Base-by-base conservation (phyloP, 176 grass and related monocot species). In the Paspalum notatum region DNA sequence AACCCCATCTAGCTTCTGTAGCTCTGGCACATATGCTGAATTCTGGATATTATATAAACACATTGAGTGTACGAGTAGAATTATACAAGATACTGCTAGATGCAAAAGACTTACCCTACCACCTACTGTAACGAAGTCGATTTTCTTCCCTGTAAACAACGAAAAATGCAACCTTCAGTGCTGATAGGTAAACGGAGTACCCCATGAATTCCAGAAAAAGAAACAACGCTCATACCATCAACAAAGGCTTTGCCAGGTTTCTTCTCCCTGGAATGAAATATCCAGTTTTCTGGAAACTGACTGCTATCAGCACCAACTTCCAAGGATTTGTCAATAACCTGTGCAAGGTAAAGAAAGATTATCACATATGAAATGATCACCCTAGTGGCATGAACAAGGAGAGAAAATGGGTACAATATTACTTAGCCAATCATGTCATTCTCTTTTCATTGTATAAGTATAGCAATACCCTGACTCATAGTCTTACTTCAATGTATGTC, bases 261-360 rank as follows among this genome's bases (percentile, higher is more conserved):
- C 80, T 90, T 91, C 54, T 91, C 89, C 48, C 89, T 79, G 10
- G 57, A 87, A 85, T 84, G 81, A 61, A 84, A 85, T 54, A 84
- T 91, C 89, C 81, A 81, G 26, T 85, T 68, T 68, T 81, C 56
- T 40, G 85, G 85, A 66, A 67, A 87, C 71, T 78, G 77, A 54
- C 44, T 85, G 57, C 89, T 85, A 32, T 78, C 85, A 68, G 81
- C 82, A 77, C 85, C 82, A 74, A 91, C 84, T 85, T 85, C 82
- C 3, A 85, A 48, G 50, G 85, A 79, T 11, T 68, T 85, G 5
- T 91, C 82, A 78, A 87, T 87, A 46, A 91, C 89, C 81, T 87
- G 76, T 27, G 51, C 18, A 75, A 59, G n/a, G 24, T 41, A 44
- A 71, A 71, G 14, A 25, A 73, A 79, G 12, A 47, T 60, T 45